Evolutionary conservation across 1,284 basidiomycete species (phyloP), one percentile per base, ranked within the genome.

Genomic region (Ustilago nuda): DNA sequence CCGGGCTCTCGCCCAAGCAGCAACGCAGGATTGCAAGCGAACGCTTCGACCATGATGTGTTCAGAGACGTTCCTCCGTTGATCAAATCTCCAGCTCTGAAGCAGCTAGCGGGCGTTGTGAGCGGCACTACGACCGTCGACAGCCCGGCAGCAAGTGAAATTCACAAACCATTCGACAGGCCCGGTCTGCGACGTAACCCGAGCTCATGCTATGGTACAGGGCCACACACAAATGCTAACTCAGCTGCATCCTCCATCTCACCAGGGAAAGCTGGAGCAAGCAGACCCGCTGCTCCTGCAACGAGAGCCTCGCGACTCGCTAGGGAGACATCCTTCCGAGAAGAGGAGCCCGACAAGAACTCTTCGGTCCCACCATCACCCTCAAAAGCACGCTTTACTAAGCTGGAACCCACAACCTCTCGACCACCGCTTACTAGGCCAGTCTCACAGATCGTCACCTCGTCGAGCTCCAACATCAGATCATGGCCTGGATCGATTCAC

Each of bases 21-120:
- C 68, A 76, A 45, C 62, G 79, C 8, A 57, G 82, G 3, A 52
- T 76, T 3, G 70, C 79, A 3, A 68, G 83, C 19, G 83, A 85
- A 59, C 77, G 66, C 11, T 83, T 82, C 60, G 84, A 85, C 50
- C 56, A 63, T 5, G 81, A 84, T 33, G 67, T 79, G 11, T 84
- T 85, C 43, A 55, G 65, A 33, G 67, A 78, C 19, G 69, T 79
- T 1, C 61, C 79, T 36, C 75, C 72, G 1, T 32, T 56, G 1
- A 30, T 64, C 50, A 70, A 64, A 56, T 52, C 67, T 43, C 52
- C 59, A 8, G 33, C 61, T 8, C 23, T 45, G 13, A 66, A 62
- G 57, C 48, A 45, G 17, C 52, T 48, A 3, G 50, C 30, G 2
- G 17, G 51, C 2, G 50, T 23, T 17, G 52, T 60, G 15, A 33